These are phyloP conservation scores for Calocera viscosa DNA, from an alignment of 768 basidiomycete genomes.

Conservation along the genomic window DNA sequence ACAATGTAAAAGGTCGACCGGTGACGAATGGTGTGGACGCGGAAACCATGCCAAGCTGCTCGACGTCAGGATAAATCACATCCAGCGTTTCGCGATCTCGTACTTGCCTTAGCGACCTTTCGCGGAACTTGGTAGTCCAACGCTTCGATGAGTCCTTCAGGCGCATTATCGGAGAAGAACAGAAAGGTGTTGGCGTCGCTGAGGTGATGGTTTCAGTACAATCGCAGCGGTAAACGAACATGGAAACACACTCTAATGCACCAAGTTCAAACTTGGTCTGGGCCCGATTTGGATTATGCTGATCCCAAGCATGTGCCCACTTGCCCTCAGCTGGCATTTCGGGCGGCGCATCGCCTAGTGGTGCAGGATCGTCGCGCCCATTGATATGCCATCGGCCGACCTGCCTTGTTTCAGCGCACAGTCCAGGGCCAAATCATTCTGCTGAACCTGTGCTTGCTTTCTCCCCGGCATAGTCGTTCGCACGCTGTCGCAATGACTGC, in stretches of 20 bases:
- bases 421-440: not conserved
- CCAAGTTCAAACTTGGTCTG: conserved; percentile 5
- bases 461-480: conserved; percentile 52
- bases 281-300: not conserved
- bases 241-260: not conserved
- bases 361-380: not conserved
- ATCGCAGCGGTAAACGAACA: not conserved
- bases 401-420: not conserved
- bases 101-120: conserved; percentile 2
- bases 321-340: not conserved
- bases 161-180: conserved; percentile 45
- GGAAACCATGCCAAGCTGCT: conserved; percentile 52
- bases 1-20: conserved; percentile 58
- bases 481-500: conserved; percentile 37
- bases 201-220: not conserved
- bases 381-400: conserved; percentile 47
- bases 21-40: conserved; percentile 71
- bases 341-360: not conserved
- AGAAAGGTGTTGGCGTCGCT: conserved; percentile 29
- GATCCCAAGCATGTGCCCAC: not conserved
- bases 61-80: not conserved
- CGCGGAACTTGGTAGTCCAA: conserved; percentile 10
- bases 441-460: conserved; percentile 40
- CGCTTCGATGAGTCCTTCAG: conserved; percentile 18
- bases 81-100: not conserved